Conservation (phyloP, 228 moss, liverwort and hornwort genomes). For the Sphagnum magellanicum region DNA sequence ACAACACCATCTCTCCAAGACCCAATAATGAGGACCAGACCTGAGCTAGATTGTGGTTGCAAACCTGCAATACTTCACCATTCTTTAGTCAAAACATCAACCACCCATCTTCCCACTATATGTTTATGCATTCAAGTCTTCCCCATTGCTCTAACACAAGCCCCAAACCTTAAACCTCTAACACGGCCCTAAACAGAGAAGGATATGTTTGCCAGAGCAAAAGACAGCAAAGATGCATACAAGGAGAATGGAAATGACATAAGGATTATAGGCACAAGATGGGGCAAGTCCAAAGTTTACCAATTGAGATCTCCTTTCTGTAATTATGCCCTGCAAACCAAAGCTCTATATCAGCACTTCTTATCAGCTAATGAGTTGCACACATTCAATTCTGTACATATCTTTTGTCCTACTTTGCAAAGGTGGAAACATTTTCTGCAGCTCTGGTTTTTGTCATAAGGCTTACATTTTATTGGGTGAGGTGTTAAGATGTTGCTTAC, state of each 20-base stretch:
- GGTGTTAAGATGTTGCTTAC: conserved; percentile 21
- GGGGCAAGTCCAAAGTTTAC: conserved; percentile 13
- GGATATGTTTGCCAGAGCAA: not conserved
- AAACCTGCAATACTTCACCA: conserved; percentile 38
- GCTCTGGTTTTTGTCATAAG: too few species aligned
- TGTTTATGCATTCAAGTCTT: too few species aligned
- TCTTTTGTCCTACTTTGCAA: not conserved
- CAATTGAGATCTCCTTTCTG: conserved; percentile 77
- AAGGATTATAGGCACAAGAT: too few species aligned
- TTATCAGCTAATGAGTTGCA: not conserved
- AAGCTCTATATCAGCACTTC: not conserved
- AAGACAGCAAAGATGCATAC: not conserved
- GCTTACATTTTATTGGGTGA: too few species aligned
- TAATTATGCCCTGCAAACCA: conserved; percentile 59
- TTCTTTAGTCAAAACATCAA: not conserved
- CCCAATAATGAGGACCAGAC: conserved; percentile 63
- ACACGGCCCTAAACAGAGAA: too few species aligned
- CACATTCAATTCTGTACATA: not conserved
- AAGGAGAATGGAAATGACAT: too few species aligned
- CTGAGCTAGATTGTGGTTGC: conserved; percentile 70
- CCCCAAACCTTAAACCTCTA: too few species aligned
- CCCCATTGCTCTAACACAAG: too few species aligned
- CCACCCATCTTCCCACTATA: too few species aligned
- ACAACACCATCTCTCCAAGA: conserved; percentile 52
- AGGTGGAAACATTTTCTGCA: too few species aligned